Evolutionary conservation across 2,329 filamentous ascomycete species (phyloP), one percentile per base, ranked within the genome.

Genomic region (Trichophaea hybrida): DNA sequence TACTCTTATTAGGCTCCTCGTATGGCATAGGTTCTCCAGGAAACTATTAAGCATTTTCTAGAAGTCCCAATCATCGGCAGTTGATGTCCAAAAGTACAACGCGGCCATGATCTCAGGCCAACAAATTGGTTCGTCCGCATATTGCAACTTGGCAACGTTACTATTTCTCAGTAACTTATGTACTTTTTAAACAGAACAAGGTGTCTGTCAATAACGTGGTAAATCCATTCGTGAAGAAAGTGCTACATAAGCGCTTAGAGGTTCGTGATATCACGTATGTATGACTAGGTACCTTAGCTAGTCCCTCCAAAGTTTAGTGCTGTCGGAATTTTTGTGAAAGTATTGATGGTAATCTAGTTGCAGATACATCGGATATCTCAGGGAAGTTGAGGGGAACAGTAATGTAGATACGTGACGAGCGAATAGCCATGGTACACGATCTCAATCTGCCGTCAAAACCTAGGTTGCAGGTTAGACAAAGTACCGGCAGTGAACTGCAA

Each of bases 391-490:
- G 24, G 24, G 40, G 24, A 46, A 46, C 40, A 24, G 40, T 17
- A 46, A 46, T 46, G 40, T 46, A 24, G 24, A 24, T 24, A 17
- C 40, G 24, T 46, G 13, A 46, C 48, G 15, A 51, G 48, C 48
- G 48, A 51, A 51, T 51, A 32, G 31, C 48, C 48, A 51, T 32
- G 13, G 48, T 51, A 51, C 48, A 51, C 48, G 48, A 51, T 51
- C 48, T 24, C n/a, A 32, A 51, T 6, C 48, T 51, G 48, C 48
- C 48, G 48, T 24, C 31, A 12, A 51, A 51, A 46, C 7, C 40
- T 12, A 46, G 24, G n/a, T 51, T 51, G 48, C 5, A 32, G 13
- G 15, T 32, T 51, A 51, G 48, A 51, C 13, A 24, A 32, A 51
- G 48, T 32, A 32, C 31, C 48, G 31, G 13, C 48, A 32, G 48